Conservation (phyloP, 1,284 basidiomycete species). For the Ceratobasidium sp. region DNA sequence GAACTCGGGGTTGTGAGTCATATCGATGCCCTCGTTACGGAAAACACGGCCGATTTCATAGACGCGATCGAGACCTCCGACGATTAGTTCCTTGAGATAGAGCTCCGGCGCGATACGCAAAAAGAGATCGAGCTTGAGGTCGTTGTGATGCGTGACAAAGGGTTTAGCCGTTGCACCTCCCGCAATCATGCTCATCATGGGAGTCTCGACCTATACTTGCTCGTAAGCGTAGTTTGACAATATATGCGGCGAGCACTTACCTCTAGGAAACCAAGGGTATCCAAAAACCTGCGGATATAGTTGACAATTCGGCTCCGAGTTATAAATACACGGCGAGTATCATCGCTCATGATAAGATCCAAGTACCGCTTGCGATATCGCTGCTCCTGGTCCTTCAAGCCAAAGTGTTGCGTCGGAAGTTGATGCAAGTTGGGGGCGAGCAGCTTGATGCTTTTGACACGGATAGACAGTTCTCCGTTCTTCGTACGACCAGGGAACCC, state of each 20-base stretch:
- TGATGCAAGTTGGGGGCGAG: conserved; percentile 97
- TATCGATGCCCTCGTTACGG: conserved; percentile 98
- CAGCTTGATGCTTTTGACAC: conserved; percentile 83
- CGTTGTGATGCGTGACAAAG: conserved; percentile 99
- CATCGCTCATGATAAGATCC: conserved; percentile 95
- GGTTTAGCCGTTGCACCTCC: conserved; percentile 99
- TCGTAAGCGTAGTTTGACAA: neutral
- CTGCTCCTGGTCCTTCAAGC: conserved; percentile 95
- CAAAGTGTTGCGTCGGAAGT: conserved; percentile 89
- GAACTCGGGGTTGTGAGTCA: conserved; percentile 98
- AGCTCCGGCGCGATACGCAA: conserved; percentile 98
- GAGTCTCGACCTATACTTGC: conserved; percentile 83
- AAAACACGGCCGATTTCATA: conserved; percentile 99
- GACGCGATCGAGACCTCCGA: conserved; percentile 96
- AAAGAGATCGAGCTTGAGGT: conserved; percentile 96
- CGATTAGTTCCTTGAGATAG: conserved; percentile 97
- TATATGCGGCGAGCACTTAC: conserved; percentile 46
- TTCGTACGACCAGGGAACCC: conserved; percentile 93
- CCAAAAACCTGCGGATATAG: conserved; percentile 92
- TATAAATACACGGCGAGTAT: conserved; percentile 91
- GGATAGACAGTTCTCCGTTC: conserved; percentile 95
- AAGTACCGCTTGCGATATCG: conserved; percentile 99
- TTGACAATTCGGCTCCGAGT: conserved; percentile 89
- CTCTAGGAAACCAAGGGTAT: conserved; percentile 95
- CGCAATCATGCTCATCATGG: conserved; percentile 97